A percentile compares a stretch with the other conserved stretches of the same genome.
Evolutionary conservation across 495 filamentous ascomycete species (phyloP).

Genomic region (Xylaria acuta): DNA sequence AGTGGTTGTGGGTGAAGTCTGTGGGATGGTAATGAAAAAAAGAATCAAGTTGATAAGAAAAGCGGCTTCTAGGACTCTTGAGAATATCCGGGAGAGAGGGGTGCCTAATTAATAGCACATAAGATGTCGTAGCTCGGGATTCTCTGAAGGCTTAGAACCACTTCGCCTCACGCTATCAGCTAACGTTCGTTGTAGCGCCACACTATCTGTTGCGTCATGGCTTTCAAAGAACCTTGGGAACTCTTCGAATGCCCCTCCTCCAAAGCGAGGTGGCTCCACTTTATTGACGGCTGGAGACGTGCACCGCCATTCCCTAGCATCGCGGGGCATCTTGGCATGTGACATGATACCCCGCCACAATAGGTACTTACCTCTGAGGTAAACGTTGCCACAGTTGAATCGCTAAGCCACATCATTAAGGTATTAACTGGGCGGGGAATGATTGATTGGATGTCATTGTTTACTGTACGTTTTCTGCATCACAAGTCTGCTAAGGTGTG

Average conservation of each 20-base stretch:
- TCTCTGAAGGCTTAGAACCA: constrained; percentile 5
- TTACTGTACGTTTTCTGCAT: no score
- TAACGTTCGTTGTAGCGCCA: neutral
- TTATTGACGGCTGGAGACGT: neutral
- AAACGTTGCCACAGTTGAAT: constrained; percentile 4
- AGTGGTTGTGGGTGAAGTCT: neutral
- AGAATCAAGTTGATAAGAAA: neutral
- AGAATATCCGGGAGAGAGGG: neutral
- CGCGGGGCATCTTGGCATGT: constrained; percentile 19
- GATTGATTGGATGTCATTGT: no score
- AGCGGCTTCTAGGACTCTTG: neutral
- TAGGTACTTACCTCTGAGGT: neutral
- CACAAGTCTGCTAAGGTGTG: no score
- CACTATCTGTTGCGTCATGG: constrained; percentile 18
- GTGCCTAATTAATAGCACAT: neutral
- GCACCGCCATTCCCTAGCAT: constrained; percentile 1
- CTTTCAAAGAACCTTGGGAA: neutral
- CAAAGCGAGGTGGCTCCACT: neutral
- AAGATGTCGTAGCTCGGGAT: neutral
- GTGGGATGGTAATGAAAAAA: neutral
- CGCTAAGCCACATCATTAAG: constrained; percentile 8
- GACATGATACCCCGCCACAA: neutral
- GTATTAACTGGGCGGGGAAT: no score
- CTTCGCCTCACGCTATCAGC: constrained; percentile 14
- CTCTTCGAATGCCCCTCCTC: neutral